phyloP scores from a whole-genome alignment of 73 alveolate species.

The Paramecium sexaurelia region DNA sequence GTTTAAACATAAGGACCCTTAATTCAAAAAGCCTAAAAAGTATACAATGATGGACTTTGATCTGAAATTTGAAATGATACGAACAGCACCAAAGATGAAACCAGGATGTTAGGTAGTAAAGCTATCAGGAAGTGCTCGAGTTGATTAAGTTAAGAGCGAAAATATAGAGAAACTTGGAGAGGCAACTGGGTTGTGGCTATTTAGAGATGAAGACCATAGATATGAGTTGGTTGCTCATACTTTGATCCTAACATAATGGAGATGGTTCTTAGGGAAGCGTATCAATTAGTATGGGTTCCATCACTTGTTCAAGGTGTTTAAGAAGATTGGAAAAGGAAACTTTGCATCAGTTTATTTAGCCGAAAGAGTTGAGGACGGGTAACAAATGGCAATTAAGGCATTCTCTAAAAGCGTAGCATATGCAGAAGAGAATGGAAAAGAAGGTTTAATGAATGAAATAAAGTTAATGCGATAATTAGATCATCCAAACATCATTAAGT shows the following conservation, averaged over 20 bases:
- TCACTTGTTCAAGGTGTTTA: conserved; percentile 62
- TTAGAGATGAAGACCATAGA: neutral
- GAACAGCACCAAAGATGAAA: conserved; percentile 57
- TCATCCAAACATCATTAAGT: conserved; percentile 89
- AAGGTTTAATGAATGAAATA: conserved; percentile 89
- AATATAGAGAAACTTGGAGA: conserved; percentile 46
- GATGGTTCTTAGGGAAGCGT: conserved; percentile 51
- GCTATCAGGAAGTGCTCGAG: conserved; percentile 17
- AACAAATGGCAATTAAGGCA: conserved; percentile 66
- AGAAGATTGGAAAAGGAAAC: conserved; percentile 69
- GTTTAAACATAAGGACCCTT: neutral
- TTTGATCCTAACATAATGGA: conserved; percentile 37
- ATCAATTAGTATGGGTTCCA: conserved; percentile 63
- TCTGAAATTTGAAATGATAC: conserved; percentile 35
- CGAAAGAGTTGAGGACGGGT: conserved; percentile 68
- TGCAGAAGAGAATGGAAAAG: conserved; percentile 69
- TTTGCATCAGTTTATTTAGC: conserved; percentile 69
- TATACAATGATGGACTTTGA: conserved; percentile 25
- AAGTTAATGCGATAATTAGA: conserved; percentile 85
- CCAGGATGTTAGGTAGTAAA: neutral
- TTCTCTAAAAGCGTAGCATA: conserved; percentile 65
- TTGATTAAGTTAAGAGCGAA: conserved; percentile 34
- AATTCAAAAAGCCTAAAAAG: conserved; percentile 5
- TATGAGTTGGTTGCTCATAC: conserved; percentile 8
- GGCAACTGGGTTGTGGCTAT: neutral